Evolutionary conservation across 805 yeast species (phyloP), one percentile per base, ranked within the genome.

Genomic region (Saccharomyces jurei): DNA sequence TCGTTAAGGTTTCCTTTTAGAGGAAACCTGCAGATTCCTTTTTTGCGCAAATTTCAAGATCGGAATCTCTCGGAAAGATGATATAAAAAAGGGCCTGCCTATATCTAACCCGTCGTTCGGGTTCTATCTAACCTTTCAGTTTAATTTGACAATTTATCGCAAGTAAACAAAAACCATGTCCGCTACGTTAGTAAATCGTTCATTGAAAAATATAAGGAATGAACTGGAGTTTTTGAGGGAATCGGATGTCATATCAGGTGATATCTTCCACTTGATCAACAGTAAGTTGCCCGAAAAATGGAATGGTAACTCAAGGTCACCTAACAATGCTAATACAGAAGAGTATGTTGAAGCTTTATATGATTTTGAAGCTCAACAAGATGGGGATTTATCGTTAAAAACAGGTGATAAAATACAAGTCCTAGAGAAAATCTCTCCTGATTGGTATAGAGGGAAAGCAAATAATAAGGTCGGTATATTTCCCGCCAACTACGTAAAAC

Each of bases 361-460:
- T 71, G 88, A 81, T 62, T 92, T 84, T 71, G 69, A 72, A 8
- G 83, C 96, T 0, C 87, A 83, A 60, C 89, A 88, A 67, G 74
- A 80, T 0, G 92, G 84, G 31, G 99, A 92, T 69, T 72, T 92
- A 62, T 71, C 68, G 6, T 75, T 92, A 21, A 63, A 61, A 36
- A 76, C 73, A 41, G 97, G 95, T 54, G 92, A 86, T 58, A 82
- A 79, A 63, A 69, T 94, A 50, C 78, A 79, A 32, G 81, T 94
- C 4, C 53, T 81, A 5, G 96, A 90, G 66, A 87, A 82, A 63
- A 76, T 86, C 50, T 87, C 92, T 22, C 77, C 79, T 36, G 91
- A 90, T 65, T 92, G 99, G 99, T 90, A 94, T 87, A 86, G 81
- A 66, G 99, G 99, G 49, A 72, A 74, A 21, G 67, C 76, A 46